Percentiles rank a stretch among this genome's conserved stretches.
Conservation (phyloP, 179 eudicot genomes). For the Sideroxylon spinosum region DNA sequence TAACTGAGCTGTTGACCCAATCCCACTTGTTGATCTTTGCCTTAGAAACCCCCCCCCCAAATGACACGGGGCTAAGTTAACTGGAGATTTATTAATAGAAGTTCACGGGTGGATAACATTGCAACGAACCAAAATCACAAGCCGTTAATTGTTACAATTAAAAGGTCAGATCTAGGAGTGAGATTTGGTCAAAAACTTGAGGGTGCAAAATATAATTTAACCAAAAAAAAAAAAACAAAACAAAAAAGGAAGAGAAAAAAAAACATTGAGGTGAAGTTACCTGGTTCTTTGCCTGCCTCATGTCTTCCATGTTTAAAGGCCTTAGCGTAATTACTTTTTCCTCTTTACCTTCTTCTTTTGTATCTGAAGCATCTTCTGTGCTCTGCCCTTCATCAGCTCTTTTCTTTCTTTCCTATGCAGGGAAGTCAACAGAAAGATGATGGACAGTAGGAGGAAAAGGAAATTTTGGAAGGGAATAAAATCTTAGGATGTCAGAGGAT, state of each 20-base stretch:
- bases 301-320: conserved; percentile 84
- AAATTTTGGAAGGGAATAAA: neutral
- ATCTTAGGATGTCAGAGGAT: conserved; percentile 13
- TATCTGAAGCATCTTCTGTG: conserved; percentile 34
- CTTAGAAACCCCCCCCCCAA: too few relatives aligned
- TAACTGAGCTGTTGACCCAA: too few relatives aligned
- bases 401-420: conserved; percentile 60
- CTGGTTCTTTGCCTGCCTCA: conserved; percentile 91
- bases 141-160: neutral
- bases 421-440: neutral
- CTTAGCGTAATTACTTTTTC: conserved; percentile 66
- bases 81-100: too few relatives aligned
- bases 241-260: neutral
- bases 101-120: too few relatives aligned
- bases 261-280: conserved; percentile 27
- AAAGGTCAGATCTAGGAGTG: neutral
- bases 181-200: too few relatives aligned
- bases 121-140: neutral
- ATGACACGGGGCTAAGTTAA: too few relatives aligned
- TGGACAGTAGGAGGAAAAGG: neutral
- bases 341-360: conserved; percentile 42
- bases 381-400: conserved; percentile 50
- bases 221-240: neutral
- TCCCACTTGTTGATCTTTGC: too few relatives aligned
- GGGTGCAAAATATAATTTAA: too few relatives aligned